These are phyloP conservation scores for Kwoniella sp. DNA, from an alignment of 768 basidiomycete species.

Conservation along the genomic window DNA sequence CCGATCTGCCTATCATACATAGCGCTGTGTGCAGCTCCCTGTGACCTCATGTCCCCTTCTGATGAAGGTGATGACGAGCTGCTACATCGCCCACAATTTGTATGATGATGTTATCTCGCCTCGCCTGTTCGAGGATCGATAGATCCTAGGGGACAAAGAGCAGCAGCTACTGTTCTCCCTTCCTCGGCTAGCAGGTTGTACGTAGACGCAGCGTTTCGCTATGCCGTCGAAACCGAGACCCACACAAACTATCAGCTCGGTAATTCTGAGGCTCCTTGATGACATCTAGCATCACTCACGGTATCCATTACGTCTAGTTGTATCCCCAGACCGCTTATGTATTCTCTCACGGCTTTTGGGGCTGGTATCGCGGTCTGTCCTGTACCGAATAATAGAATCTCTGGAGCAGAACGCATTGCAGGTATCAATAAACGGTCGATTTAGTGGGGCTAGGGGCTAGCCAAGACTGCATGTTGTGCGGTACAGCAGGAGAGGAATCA, in stretches of 20 bases:
- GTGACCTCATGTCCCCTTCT: no score
- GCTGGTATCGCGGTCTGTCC: conserved; percentile 71
- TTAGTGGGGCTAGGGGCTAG: no score
- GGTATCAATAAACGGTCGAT: neutral
- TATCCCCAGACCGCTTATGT: conserved; percentile 75
- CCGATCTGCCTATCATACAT: no score
- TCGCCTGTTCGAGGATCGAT: conserved; percentile 31
- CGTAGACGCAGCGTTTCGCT: conserved; percentile 90
- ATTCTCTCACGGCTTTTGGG: conserved; percentile 67
- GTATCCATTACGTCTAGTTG: conserved; percentile 89
- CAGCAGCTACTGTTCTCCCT: conserved; percentile 87
- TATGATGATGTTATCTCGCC: conserved; percentile 13
- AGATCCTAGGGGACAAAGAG: conserved; percentile 54
- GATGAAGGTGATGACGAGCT: no score
- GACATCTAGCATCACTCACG: conserved; percentile 58
- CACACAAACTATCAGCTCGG: no score
- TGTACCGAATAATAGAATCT: conserved; percentile 87
- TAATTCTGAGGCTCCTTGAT: no score
- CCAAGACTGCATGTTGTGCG: no score
- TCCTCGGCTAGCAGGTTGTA: conserved; percentile 93
- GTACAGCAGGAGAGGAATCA: no score
- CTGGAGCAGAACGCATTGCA: conserved; percentile 57
- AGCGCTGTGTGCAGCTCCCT: no score
- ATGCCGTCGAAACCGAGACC: no score
- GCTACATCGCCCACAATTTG: no score